Base-by-base conservation (phyloP, 805 yeast species). In the Metschnikowia baotianmanensis region DNA sequence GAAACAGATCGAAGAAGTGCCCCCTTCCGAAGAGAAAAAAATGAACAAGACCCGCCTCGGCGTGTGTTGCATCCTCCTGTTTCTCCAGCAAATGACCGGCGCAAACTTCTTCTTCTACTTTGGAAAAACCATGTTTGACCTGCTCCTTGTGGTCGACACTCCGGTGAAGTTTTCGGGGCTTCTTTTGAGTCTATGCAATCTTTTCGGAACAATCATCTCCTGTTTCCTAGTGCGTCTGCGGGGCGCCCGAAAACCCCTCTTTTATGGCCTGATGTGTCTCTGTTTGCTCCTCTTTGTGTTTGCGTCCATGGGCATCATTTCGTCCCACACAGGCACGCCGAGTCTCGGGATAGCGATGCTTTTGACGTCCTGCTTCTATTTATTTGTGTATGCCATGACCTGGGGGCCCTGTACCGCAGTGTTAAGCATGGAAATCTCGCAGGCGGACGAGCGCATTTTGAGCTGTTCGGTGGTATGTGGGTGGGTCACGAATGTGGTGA, bases 381-480 rank as follows among this genome's bases (percentile, higher is more conserved):
- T 58, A 25, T 38, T 58, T 12, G 41, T 42, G 5, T 60, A 58
- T 38, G 54, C 66, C 7, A 33, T 47, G 12, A 51, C 57, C 34
- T 63, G 69, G 70, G 68, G 69, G 4, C 67, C 68, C 3, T 47
- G 63, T 17, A 45, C 56, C 12, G 61, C 61, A 4, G 49, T 61
- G 29, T 12, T 57, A 23, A 51, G 53, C 38, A 57, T 51, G 40
- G 50, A 52, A 10, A 29, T 59, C 13, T 53, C 59, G n/a, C 42
- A 42, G 5, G 59, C 59, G 32, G 48, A 53, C 31, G 52, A 57
- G 28, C 16, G 45, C 8, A 46, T 52, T 3, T 49, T 59, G 28
- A 46, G 57, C 24, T 11, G 43, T 18, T 49, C 61, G 6, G 50
- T 52, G 12, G 48, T 53, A 8, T 36, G 49, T 13, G 56, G 50